These are phyloP conservation scores for Zasmidium citrigriseum DNA, from an alignment of 2,329 filamentous ascomycete species.

Conservation along the genomic window DNA sequence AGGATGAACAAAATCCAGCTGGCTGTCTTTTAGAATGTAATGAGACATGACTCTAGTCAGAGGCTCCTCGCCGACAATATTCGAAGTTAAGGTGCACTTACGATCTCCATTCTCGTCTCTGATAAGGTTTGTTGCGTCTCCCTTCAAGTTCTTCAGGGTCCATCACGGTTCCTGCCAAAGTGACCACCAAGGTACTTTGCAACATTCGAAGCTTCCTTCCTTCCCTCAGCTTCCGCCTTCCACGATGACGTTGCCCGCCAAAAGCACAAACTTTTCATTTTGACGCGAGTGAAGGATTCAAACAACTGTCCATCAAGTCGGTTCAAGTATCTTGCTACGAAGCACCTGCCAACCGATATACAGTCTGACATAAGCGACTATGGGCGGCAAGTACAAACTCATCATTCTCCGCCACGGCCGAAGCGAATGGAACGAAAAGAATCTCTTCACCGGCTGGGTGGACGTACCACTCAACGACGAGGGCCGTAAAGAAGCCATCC, in stretches of 20 bases:
- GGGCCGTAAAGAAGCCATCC: constrained; percentile 14
- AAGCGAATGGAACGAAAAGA: constrained; percentile 18
- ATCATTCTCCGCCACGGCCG: constrained; percentile 21
- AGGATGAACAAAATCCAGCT: too few species aligned
- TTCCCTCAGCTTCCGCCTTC: background rate
- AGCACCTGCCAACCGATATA: too few species aligned
- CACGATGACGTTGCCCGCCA: background rate
- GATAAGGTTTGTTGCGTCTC: background rate
- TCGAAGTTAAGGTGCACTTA: too few species aligned
- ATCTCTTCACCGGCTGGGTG: constrained; percentile 22
- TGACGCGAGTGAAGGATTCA: background rate
- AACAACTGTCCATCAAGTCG: background rate
- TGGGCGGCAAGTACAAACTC: constrained; percentile 12
- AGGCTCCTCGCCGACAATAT: too few species aligned
- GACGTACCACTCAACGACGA: constrained; percentile 18
- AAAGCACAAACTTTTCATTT: background rate
- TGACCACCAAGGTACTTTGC: background rate
- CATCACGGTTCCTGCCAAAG: background rate
- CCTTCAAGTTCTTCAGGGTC: background rate
- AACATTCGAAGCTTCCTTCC: background rate
- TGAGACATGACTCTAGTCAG: too few species aligned
- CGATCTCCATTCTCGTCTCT: too few species aligned
- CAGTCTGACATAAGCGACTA: too few species aligned
- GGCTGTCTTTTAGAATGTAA: too few species aligned
- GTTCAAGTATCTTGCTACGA: too few species aligned